These are phyloP conservation scores for Lignosus rhinocerotis DNA, from an alignment of 1,284 basidiomycete genomes.

Conservation along the genomic window DNA sequence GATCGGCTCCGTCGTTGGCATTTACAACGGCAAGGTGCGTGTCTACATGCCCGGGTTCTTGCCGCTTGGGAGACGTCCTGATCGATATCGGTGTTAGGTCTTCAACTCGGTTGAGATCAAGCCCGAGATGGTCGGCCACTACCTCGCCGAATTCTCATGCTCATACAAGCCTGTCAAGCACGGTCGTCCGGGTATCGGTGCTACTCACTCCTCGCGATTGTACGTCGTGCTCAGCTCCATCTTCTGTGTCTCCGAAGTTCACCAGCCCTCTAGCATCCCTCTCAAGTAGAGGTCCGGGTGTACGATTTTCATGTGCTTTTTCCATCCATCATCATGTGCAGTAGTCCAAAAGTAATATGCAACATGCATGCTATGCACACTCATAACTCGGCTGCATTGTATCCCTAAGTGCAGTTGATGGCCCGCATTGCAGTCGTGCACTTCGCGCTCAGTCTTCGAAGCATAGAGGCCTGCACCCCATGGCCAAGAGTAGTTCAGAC, in stretches of 20 bases:
- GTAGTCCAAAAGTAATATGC: slow-evolving; percentile 37
- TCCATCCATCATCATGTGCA: slow-evolving; percentile 29
- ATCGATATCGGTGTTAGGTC: slow-evolving; percentile 47
- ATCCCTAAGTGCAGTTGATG: background rate
- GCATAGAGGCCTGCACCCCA: background rate
- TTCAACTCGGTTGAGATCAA: slow-evolving; percentile 99
- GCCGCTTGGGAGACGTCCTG: background rate
- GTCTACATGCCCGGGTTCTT: background rate
- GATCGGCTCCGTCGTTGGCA: slow-evolving; percentile 96
- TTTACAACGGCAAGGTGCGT: slow-evolving; percentile 94
- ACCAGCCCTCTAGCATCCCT: slow-evolving; percentile 54
- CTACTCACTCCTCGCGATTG: slow-evolving; percentile 85
- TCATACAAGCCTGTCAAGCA: slow-evolving; percentile 99
- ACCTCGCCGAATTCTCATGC: slow-evolving; percentile 94
- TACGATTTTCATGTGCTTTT: slow-evolving; percentile 30
- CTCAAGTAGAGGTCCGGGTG: slow-evolving; percentile 62
- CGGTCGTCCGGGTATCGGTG: slow-evolving; percentile 98
- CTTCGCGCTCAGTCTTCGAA: too few relatives aligned
- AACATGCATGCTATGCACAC: slow-evolving; percentile 31
- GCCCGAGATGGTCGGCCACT: slow-evolving; percentile 99
- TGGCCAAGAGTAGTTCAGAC: background rate
- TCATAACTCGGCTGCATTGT: slow-evolving; percentile 22
- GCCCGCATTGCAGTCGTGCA: too few relatives aligned
- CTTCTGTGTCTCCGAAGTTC: background rate
- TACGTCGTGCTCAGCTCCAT: slow-evolving; percentile 36